These are phyloP conservation scores for Neonectria ditissima DNA, from an alignment of 2,329 filamentous ascomycete species.

Conservation along the genomic window DNA sequence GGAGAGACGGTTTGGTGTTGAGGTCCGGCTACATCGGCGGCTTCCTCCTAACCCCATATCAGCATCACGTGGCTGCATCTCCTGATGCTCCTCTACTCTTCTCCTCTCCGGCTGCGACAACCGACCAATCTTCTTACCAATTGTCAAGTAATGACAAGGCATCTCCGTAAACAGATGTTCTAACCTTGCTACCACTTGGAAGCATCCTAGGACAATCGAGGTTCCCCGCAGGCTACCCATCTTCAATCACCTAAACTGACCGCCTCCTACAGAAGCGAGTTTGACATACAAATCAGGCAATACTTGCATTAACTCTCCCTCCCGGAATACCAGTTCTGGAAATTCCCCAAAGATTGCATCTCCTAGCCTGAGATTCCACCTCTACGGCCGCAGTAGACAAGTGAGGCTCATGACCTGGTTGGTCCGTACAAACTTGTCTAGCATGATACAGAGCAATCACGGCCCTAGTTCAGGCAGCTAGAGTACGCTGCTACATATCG, in stretches of 20 bases:
- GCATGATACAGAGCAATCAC: background rate
- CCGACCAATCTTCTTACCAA: background rate
- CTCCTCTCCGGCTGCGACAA: background rate
- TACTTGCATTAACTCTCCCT: slow-evolving; percentile 20
- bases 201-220: background rate
- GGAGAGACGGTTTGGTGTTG: background rate
- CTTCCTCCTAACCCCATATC: slow-evolving; percentile 14
- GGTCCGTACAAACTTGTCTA: background rate
- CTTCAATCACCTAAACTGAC: slow-evolving; percentile 12
- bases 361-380: slow-evolving; percentile 17
- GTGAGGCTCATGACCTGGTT: slow-evolving; percentile 6
- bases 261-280: slow-evolving; percentile 18
- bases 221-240: too few relatives aligned
- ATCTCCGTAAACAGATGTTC: background rate
- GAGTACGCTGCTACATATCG: background rate
- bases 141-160: background rate
- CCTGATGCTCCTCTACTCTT: slow-evolving; percentile 28
- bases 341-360: slow-evolving; percentile 22
- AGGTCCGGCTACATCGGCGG: slow-evolving; percentile 10
- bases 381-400: slow-evolving; percentile 24
- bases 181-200: background rate
- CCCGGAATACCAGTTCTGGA: slow-evolving; percentile 25
- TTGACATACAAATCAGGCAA: slow-evolving; percentile 8
- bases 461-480: background rate
- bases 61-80: slow-evolving; percentile 35